phyloP scores from a whole-genome alignment of 2,329 filamentous ascomycete species.

The Eutypella sp. region DNA sequence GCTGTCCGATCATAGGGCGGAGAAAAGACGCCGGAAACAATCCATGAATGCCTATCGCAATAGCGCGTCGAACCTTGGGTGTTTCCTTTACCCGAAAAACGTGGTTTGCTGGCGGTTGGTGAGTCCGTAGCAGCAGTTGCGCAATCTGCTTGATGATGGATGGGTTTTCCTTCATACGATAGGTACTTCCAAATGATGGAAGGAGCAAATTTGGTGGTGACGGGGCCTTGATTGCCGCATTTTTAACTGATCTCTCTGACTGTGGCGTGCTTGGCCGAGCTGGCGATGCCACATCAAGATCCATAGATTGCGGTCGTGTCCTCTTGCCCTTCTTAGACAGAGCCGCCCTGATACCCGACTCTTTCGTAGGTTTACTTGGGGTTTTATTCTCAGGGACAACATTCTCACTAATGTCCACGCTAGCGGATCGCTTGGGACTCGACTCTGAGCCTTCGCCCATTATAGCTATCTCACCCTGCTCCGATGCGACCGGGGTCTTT shows the following conservation, averaged over 20 bases:
- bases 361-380: constrained; percentile 25
- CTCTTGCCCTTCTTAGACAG: constrained; percentile 39
- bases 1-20: constrained; percentile 87
- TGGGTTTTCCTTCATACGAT: constrained; percentile 60
- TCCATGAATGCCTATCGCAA: constrained; percentile 92
- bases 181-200: constrained; percentile 65
- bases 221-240: constrained; percentile 24
- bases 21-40: constrained; percentile 85
- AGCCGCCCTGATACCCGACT: constrained; percentile 19
- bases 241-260: constrained; percentile 23
- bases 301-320: constrained; percentile 42
- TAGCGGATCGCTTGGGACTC: constrained; percentile 44
- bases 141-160: constrained; percentile 65
- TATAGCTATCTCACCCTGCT: constrained; percentile 51
- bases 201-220: constrained; percentile 58
- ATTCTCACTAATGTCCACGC: constrained; percentile 35
- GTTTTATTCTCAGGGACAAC: constrained; percentile 27
- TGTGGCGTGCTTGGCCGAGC: constrained; percentile 31
- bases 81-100: constrained; percentile 65
- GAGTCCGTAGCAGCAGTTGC: constrained; percentile 50
- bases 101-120: constrained; percentile 59
- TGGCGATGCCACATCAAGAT: constrained; percentile 35
- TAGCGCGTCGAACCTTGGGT: constrained; percentile 73
- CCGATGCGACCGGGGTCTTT: constrained; percentile 27
- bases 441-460: constrained; percentile 53